Evolutionary conservation across 2,329 filamentous ascomycete species (phyloP), one percentile per base, ranked within the genome.

Genomic region (Aureobasidium musti): DNA sequence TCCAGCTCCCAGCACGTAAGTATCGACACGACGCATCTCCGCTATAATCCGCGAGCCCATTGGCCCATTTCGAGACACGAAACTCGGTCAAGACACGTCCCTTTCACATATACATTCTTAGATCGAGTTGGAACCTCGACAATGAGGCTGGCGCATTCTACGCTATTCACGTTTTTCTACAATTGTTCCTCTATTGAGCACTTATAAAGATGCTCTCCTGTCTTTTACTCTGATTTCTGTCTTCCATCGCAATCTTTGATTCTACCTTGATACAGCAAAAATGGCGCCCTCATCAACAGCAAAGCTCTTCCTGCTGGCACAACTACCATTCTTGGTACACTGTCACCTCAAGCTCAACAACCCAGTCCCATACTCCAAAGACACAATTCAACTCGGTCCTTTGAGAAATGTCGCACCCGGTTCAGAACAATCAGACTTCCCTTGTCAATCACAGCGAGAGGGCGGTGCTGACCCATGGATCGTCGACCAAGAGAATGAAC

Each of bases 321-420:
- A 49, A 14, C 33, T 64, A 10, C n/a, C 35, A 1, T 35, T 65
- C 41, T 35, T 84, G 59, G 84, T 82, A 72, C 84, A 84, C 59
- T 90, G 88, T 50, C 94, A 98, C 77, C 90, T 97, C 84, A 80
- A 85, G 41, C 89, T 97, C 84, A 78, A 72, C 65, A 82, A 78
- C 11, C 93, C 94, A 0, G 77, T 83, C 14, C 91, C 91, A 0
- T 96, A 87, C 68, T 79, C 79, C 67, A 75, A 77, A 30, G 75
- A 76, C 10, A 79, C 79, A 33, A 79, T 85, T 45, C 80, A 82
- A 78, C 94, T 90, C 78, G 80, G 79, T 3, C 93, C 93, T 1
- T 82, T 97, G 0, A 67, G 77, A 0, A 73, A 77, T 47, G 91
- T 90, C 0, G 79, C 80, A 23, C 68, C 68, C 10, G 73, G 70